Evolutionary conservation across 2,329 filamentous ascomycete genomes (phyloP).

Genomic region (Aspergillus luchuensis): DNA sequence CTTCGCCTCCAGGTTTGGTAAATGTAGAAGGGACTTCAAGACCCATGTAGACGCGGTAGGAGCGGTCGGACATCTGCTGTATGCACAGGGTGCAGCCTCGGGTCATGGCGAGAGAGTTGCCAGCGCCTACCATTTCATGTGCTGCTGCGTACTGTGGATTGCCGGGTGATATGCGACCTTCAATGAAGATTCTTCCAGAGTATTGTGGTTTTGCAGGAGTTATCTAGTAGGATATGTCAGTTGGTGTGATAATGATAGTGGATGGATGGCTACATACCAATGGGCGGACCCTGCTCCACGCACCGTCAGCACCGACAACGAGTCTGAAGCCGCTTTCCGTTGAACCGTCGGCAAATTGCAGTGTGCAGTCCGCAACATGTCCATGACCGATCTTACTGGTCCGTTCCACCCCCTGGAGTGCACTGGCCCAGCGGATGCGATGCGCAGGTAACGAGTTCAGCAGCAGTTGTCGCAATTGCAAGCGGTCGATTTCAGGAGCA

Average conservation of each 20-base stretch:
- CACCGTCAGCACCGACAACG: constrained; percentile 53
- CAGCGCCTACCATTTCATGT: constrained; percentile 17
- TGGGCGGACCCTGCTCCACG: constrained; percentile 45
- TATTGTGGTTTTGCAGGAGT: constrained; percentile 39
- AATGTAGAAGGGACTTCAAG: constrained; percentile 16
- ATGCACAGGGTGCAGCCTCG: constrained; percentile 19
- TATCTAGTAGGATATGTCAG: constrained; percentile 21
- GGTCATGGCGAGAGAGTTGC: not conserved
- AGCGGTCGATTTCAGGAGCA: constrained; percentile 47
- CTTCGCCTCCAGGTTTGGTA: not conserved
- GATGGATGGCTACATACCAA: constrained; percentile 27
- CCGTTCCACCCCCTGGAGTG: not conserved
- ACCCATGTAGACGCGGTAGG: constrained; percentile 26
- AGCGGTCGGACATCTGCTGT: constrained; percentile 22
- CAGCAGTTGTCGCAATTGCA: constrained; percentile 39
- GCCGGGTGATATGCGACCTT: constrained; percentile 22
- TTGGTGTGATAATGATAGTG: not conserved
- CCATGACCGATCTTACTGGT: not conserved
- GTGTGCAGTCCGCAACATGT: not conserved
- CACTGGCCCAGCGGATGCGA: constrained; percentile 37
- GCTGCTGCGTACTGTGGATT: constrained; percentile 33
- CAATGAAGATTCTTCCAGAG: constrained; percentile 37
- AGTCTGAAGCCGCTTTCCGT: constrained; percentile 44
- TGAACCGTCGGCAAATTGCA: constrained; percentile 35
- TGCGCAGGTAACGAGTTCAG: constrained; percentile 37